A percentile compares a stretch with the other conserved stretches of the same genome.
phyloP scores from a whole-genome alignment of 257 asterid genomes.

The Cordia subcordata region DNA sequence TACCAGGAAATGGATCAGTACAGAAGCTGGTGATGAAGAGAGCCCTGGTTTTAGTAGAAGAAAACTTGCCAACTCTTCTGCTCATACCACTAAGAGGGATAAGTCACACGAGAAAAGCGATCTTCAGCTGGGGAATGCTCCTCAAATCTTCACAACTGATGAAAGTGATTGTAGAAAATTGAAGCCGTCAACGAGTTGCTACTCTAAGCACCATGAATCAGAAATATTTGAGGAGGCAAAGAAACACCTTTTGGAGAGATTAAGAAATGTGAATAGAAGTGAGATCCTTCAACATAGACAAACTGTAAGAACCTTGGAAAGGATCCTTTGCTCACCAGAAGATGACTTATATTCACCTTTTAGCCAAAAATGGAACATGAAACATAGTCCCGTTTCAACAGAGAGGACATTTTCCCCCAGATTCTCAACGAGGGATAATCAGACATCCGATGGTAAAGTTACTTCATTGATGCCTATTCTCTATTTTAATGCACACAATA shows the following conservation, averaged over 20 bases:
- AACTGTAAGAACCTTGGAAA: constrained; percentile 42
- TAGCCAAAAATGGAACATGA: constrained; percentile 35
- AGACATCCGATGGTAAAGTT: constrained; percentile 29
- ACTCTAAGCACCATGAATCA: too few relatives aligned
- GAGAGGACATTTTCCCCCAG: constrained; percentile 26
- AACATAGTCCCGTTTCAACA: constrained; percentile 21
- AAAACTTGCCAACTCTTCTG: too few relatives aligned
- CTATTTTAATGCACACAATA: neutral
- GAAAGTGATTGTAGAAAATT: too few relatives aligned
- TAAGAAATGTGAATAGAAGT: constrained; percentile 19
- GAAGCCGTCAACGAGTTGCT: too few relatives aligned
- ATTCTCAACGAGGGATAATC: constrained; percentile 7
- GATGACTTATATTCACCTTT: constrained; percentile 27
- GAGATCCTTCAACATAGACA: constrained; percentile 20
- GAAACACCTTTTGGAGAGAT: constrained; percentile 64
- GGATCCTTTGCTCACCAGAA: constrained; percentile 61
- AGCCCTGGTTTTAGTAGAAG: too few relatives aligned
- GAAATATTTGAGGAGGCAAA: constrained; percentile 39
- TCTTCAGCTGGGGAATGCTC: too few relatives aligned
- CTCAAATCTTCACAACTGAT: too few relatives aligned
- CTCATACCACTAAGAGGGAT: too few relatives aligned
- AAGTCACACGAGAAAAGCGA: too few relatives aligned
- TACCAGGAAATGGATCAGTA: too few relatives aligned
- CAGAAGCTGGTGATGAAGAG: too few relatives aligned
- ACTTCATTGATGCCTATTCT: constrained; percentile 2